Conservation (phyloP, 805 yeast genomes). For the Limtongia smithiae region DNA sequence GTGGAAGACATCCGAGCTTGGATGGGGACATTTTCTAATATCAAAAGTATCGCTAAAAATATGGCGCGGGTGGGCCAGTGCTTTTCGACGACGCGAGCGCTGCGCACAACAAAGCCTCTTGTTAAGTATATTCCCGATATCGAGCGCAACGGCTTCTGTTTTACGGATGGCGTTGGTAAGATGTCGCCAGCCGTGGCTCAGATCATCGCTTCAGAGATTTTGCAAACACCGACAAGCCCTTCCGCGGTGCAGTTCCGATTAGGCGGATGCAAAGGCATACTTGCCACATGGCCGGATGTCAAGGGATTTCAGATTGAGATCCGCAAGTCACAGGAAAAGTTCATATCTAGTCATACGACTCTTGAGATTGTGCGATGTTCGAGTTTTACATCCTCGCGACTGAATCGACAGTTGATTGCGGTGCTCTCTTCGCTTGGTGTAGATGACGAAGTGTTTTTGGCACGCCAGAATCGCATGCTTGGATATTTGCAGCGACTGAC, state of each 20-base stretch:
- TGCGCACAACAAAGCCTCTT: conserved; percentile 4
- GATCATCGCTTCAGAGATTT: conserved; percentile 2
- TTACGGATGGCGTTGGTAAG: conserved; percentile 19
- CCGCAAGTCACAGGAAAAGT: conserved; percentile 8
- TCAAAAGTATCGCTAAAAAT: conserved; percentile 1
- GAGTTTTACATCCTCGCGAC: not conserved
- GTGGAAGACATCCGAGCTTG: conserved; percentile 2
- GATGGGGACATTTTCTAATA: conserved; percentile 3
- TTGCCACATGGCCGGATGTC: conserved; percentile 4
- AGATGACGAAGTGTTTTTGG: conserved; percentile 2
- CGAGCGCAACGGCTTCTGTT: not conserved
- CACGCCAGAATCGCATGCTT: not conserved
- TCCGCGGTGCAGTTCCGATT: conserved; percentile 14
- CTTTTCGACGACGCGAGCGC: conserved; percentile 6
- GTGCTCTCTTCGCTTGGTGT: conserved; percentile 12
- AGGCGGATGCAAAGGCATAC: conserved; percentile 14
- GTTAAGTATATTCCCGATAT: conserved; percentile 39
- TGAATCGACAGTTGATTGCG: conserved; percentile 13
- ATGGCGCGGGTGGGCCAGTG: conserved; percentile 9
- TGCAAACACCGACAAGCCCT: conserved; percentile 5
- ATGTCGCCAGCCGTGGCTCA: conserved; percentile 12
- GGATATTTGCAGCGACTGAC: not conserved
- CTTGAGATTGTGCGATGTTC: conserved; percentile 4
- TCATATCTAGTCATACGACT: conserved; percentile 1
- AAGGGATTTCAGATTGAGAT: conserved; percentile 6